phyloP scores from a whole-genome alignment of 495 filamentous ascomycete genomes.

The Cairneyella variabilis region DNA sequence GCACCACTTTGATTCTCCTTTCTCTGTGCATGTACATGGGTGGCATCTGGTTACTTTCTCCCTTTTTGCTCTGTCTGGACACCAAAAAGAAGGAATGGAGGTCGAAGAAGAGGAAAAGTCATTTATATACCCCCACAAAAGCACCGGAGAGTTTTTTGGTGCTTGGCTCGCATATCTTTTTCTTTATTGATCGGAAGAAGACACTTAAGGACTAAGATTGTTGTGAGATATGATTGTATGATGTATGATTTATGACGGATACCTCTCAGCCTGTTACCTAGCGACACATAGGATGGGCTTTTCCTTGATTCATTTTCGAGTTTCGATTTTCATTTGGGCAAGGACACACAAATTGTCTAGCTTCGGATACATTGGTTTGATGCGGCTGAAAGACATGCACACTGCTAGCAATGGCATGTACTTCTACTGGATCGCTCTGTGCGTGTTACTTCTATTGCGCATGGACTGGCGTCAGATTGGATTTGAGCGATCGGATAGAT shows the following conservation, averaged over 20 bases:
- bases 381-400: constrained; percentile 18
- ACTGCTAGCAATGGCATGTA: constrained; percentile 25
- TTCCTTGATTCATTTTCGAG: neutral
- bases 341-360: constrained; percentile 18
- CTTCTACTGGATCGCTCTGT: constrained; percentile 9
- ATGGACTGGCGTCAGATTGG: constrained; percentile 13
- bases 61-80: too few relatives aligned
- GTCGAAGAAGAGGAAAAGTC: constrained; percentile 21
- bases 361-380: constrained; percentile 10
- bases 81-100: too few relatives aligned
- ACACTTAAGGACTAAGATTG: too few relatives aligned
- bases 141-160: constrained; percentile 10
- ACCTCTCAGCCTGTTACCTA: constrained; percentile 12
- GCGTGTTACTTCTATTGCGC: constrained; percentile 14
- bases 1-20: constrained; percentile 11
- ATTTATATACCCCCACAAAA: constrained; percentile 21
- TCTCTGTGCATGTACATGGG: constrained; percentile 20
- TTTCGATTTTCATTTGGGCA: neutral
- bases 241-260: constrained; percentile 29
- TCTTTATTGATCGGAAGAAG: neutral
- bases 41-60: constrained; percentile 10
- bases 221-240: constrained; percentile 27
- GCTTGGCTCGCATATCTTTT: neutral
- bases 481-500: constrained; percentile 1
- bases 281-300: neutral